Evolutionary conservation across 257 asterid genomes (phyloP).

Genomic region (Lantana camara): DNA sequence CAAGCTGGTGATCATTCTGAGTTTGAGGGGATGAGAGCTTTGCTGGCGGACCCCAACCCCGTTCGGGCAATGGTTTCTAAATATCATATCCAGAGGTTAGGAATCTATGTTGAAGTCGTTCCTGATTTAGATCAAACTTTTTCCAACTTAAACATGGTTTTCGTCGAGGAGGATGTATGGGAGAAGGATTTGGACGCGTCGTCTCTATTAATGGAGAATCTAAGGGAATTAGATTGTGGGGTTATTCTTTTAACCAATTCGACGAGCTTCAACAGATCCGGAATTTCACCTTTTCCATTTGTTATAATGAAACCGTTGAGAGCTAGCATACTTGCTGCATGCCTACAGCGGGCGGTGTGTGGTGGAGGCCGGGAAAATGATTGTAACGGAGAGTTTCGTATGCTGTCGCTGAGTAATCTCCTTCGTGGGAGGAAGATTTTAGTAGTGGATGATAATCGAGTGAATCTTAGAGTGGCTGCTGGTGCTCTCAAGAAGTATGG

Average conservation of each 20-base stretch:
- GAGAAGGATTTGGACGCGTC: constrained; percentile 45
- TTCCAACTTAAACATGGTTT: constrained; percentile 43
- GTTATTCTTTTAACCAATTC: constrained; percentile 61
- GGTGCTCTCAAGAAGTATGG: constrained; percentile 89
- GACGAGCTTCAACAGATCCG: constrained; percentile 14
- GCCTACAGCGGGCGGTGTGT: constrained; percentile 80
- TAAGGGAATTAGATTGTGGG: constrained; percentile 27
- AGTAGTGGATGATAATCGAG: constrained; percentile 85
- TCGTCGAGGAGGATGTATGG: constrained; percentile 84
- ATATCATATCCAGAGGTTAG: constrained; percentile 79
- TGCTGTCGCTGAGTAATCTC: constrained; percentile 57
- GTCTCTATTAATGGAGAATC: constrained; percentile 31
- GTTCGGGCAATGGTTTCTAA: constrained; percentile 71
- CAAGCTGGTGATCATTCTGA: constrained; percentile 44
- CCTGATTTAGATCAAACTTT: constrained; percentile 34
- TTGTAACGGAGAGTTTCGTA: constrained; percentile 52
- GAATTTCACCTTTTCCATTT: constrained; percentile 30
- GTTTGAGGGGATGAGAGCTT: constrained; percentile 69
- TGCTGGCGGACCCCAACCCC: constrained; percentile 75
- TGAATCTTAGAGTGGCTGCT: constrained; percentile 88
- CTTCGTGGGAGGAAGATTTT: constrained; percentile 78
- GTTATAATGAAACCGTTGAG: constrained; percentile 73
- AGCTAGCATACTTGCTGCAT: constrained; percentile 84
- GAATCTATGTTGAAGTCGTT: constrained; percentile 63
- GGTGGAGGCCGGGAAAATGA: constrained; percentile 50